Evolutionary conservation across 2,329 filamentous ascomycete genomes (phyloP), one percentile per base, ranked within the genome.

Genomic region (Periconia sp.): DNA sequence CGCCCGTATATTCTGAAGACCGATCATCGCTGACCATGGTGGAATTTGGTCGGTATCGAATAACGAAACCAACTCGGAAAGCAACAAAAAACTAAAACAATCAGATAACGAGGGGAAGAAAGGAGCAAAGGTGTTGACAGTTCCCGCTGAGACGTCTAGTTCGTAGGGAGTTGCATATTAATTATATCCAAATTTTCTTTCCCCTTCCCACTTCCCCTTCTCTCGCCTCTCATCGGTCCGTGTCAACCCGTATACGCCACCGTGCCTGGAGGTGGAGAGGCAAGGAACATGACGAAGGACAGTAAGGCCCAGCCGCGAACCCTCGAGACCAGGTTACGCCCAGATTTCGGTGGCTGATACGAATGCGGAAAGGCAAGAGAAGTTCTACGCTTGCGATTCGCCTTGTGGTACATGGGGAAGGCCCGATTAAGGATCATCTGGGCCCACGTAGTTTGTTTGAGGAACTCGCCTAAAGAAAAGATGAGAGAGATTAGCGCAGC

Each of bases 1-100:
- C 56, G 40, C 54, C 54, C 14, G 53, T 59, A 42, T 59, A 61
- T 30, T 61, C 58, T 40, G 19, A 30, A 23, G 58, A 57, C 27
- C 56, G 58, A 52, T 61, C 58, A 15, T 59, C 58, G 23, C 17
- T 31, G 6, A 41, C 57, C 59, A 53, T 63, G 56, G 56, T 53
- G 62, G 56, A 62, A 59, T 50, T 52, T 11, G 15, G 33, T 27
- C 23, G 8, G 23, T 3, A 27, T 27, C 23, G 8, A 27, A 27
- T 27, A 8, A 27, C 23, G 23, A 27, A 27, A 8, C 23, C 23
- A 27, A 37, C 33, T 37, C 11, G 3, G 3, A n/a, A 14, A 37
- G 33, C 15, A 37, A 37, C 33, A n/a, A 37, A n/a, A 14, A 14
- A 13, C 33, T 11, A 37, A 37, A n/a, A 37, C 11, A 5, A n/a